Percentiles rank a stretch among this genome's conserved stretches.
Evolutionary conservation across 2,329 filamentous ascomycete species (phyloP).

Genomic region (Penicillium sp.): DNA sequence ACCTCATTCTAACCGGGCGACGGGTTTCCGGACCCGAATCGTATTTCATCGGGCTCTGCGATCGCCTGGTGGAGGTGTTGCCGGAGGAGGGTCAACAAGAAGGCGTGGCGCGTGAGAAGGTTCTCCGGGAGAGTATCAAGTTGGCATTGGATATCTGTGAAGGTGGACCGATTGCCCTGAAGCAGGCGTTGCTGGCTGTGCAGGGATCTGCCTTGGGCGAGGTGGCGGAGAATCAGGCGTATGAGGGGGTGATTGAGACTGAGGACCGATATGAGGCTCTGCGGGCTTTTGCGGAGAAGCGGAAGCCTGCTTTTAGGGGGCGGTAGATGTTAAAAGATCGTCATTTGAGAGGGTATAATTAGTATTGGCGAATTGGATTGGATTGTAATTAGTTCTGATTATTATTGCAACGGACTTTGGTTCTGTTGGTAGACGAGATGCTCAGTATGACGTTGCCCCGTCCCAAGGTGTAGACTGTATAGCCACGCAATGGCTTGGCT

Average conservation of each 20-base stretch:
- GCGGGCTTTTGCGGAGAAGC: slow-evolving; percentile 75
- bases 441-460: slow-evolving; percentile 1
- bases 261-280: slow-evolving; percentile 90
- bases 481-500: neutral
- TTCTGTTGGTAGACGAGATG: neutral
- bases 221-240: slow-evolving; percentile 84
- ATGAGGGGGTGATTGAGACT: slow-evolving; percentile 79
- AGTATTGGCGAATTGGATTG: neutral
- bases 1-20: slow-evolving; percentile 89
- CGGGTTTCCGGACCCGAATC: slow-evolving; percentile 82
- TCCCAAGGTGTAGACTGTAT: neutral
- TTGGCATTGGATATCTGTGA: slow-evolving; percentile 86
- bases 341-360: neutral
- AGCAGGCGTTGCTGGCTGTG: slow-evolving; percentile 80
- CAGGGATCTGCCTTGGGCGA: slow-evolving; percentile 69
- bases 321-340: slow-evolving; percentile 36
- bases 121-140: slow-evolving; percentile 75
- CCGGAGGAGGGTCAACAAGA: slow-evolving; percentile 61
- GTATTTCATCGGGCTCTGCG: slow-evolving; percentile 87
- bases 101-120: slow-evolving; percentile 67
- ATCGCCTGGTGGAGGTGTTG: slow-evolving; percentile 83
- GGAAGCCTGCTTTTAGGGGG: slow-evolving; percentile 4
- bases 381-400: too few species aligned
- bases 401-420: neutral
- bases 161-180: slow-evolving; percentile 82